Evolutionary conservation across 148 eudicot genomes (phyloP).

Genomic region (Fagopyrum esculentum): DNA sequence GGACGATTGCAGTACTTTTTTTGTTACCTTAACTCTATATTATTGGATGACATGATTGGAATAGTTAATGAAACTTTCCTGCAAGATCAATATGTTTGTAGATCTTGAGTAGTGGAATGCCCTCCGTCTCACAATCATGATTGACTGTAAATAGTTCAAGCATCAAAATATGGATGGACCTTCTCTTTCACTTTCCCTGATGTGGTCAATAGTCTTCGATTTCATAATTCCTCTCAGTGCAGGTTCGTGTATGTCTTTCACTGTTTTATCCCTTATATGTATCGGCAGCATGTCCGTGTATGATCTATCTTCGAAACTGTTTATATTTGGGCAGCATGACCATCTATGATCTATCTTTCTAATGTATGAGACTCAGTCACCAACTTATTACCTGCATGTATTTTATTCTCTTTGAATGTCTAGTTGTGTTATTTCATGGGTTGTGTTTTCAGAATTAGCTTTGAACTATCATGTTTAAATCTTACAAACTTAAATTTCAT

Average conservation of each 20-base stretch:
- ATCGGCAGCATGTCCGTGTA: no score
- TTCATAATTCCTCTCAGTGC: background rate
- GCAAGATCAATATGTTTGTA: background rate
- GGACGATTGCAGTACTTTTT: background rate
- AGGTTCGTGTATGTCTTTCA: no score
- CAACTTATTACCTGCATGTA: background rate
- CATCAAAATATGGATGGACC: no score
- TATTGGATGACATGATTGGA: background rate
- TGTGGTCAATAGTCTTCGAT: background rate
- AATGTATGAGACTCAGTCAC: background rate
- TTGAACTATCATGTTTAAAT: background rate
- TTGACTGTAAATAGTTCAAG: background rate
- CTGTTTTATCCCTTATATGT: no score
- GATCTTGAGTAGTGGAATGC: background rate
- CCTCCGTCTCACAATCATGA: background rate
- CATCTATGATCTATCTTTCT: background rate
- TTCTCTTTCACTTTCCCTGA: background rate
- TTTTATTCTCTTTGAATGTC: background rate
- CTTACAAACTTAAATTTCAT: background rate
- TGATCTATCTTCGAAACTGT: no score
- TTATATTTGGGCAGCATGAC: no score
- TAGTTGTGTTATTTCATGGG: background rate
- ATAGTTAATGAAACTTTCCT: background rate
- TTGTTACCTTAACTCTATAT: background rate
- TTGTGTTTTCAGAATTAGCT: background rate